Conservation (phyloP, 1,284 basidiomycete species). For the Phellinidium pouzarii region DNA sequence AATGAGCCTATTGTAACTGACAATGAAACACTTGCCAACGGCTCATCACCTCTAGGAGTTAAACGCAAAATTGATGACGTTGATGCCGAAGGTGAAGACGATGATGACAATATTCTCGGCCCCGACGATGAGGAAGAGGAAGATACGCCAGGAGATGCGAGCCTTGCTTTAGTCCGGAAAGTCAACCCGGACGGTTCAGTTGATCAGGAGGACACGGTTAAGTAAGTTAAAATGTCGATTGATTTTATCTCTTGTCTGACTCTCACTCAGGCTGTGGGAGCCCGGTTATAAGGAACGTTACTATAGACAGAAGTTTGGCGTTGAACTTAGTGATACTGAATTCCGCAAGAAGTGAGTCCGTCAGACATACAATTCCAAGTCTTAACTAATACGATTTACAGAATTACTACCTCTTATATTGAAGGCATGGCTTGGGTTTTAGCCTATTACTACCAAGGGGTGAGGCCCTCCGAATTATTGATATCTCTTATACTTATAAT, state of each 20-base stretch:
- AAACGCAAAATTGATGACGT: constrained; percentile 67
- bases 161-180: constrained; percentile 48
- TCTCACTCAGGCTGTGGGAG: constrained; percentile 72
- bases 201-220: constrained; percentile 89
- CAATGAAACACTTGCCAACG: neutral
- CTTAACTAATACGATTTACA: constrained; percentile 30
- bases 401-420: constrained; percentile 79
- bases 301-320: constrained; percentile 90
- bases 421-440: constrained; percentile 97
- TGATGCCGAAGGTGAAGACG: constrained; percentile 38
- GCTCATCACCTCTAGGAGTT: constrained; percentile 34
- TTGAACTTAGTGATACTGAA: constrained; percentile 64
- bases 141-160: constrained; percentile 26
- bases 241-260: constrained; percentile 4
- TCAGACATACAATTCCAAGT: constrained; percentile 6
- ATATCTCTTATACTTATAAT: constrained; percentile 13
- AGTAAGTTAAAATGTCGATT: constrained; percentile 44
- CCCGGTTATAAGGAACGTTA: constrained; percentile 94
- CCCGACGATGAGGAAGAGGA: constrained; percentile 40
- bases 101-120: constrained; percentile 43
- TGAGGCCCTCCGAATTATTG: constrained; percentile 32
- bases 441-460: constrained; percentile 98
- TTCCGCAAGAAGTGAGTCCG: constrained; percentile 69
- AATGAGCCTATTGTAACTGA: constrained; percentile 2
- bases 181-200: constrained; percentile 85